phyloP scores from a whole-genome alignment of 441 rosid genomes.

The Brassica hybrid region DNA sequence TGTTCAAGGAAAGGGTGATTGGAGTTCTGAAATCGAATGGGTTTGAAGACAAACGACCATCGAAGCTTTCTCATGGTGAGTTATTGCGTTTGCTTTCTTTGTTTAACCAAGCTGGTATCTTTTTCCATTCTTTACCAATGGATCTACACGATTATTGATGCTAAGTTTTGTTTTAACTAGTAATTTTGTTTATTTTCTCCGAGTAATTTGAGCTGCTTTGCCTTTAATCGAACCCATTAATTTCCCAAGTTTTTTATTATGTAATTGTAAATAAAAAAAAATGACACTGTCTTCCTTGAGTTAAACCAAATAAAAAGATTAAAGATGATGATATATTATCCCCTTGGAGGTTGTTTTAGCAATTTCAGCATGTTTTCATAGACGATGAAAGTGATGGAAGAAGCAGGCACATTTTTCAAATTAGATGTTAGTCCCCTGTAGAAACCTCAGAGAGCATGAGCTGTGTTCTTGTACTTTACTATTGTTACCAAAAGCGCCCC shows the following conservation, averaged over 20 bases:
- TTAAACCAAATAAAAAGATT: not conserved
- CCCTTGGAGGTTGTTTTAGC: constrained; percentile 47
- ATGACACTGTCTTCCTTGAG: not conserved
- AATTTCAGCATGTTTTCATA: constrained; percentile 82
- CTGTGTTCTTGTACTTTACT: too few species aligned
- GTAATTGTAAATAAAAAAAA: constrained; percentile 14
- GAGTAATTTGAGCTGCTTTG: not conserved
- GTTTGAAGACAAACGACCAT: constrained; percentile 78
- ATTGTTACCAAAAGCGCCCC: not conserved
- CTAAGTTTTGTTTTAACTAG: not conserved
- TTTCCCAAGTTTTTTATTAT: not conserved
- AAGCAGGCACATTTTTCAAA: constrained; percentile 89
- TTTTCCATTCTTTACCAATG: constrained; percentile 50
- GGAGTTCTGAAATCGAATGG: constrained; percentile 53
- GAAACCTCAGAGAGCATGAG: constrained; percentile 73
- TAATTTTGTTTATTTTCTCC: too few species aligned
- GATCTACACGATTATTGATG: constrained; percentile 32
- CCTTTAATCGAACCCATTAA: not conserved
- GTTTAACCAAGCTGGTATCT: constrained; percentile 64
- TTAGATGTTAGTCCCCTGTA: constrained; percentile 88
- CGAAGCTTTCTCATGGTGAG: constrained; percentile 67
- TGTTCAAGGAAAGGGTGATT: constrained; percentile 61
- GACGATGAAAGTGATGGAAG: constrained; percentile 88
- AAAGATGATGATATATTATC: constrained; percentile 1
- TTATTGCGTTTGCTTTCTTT: constrained; percentile 49